Base-by-base conservation (phyloP, 371 early-diverging fungal species). In the Capillidium heterosporum region DNA sequence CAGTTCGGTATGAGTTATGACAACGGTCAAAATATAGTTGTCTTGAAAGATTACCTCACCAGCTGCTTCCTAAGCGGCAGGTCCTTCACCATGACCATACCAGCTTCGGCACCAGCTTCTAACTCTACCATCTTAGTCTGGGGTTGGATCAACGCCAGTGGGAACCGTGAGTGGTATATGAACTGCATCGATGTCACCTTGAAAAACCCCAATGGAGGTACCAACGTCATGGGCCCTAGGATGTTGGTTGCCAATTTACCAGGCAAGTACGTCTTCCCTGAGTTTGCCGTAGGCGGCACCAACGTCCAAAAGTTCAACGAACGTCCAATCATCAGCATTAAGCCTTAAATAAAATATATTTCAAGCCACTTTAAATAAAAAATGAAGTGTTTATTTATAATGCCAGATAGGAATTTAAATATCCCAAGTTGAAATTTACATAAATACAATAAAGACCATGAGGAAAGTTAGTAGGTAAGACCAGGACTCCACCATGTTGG, bases 151-250 rank as follows among this genome's bases (percentile, higher is more conserved):
- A 59, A 52, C 23, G 76, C 76, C 13, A 60, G 61, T 10, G 77
- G 74, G 13, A 70, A 74, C 61, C 69, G 75, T 39, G 79, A 76
- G 61, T 77, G 63, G 31, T 79, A 80, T 66, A 70, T 69, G 70
- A 70, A 72, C 64, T 78, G 78, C 56, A 65, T 69, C 11, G 79
- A 78, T 32, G 62, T 77, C 23, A 58, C 55, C 2, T 65, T 78
- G 43, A 19, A 23, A 13, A 29, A 35, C n/a, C 32, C 43, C 11
- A 27, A 21, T 10, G 42, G 21, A 0, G 42, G 26, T 8, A 49
- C 50, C 2, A 32, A 23, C 13, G 40, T 47, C 26, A 57, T 46
- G 17, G 57, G 57, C 13, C 48, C 48, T 21, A 11, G 23, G 23
- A 48, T 27, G 24, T 48, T 48, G 13, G 48, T 48, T 11, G 48